Conservation (phyloP, 2,329 filamentous ascomycete species). For the Neophaeococcomyces mojaviensis region DNA sequence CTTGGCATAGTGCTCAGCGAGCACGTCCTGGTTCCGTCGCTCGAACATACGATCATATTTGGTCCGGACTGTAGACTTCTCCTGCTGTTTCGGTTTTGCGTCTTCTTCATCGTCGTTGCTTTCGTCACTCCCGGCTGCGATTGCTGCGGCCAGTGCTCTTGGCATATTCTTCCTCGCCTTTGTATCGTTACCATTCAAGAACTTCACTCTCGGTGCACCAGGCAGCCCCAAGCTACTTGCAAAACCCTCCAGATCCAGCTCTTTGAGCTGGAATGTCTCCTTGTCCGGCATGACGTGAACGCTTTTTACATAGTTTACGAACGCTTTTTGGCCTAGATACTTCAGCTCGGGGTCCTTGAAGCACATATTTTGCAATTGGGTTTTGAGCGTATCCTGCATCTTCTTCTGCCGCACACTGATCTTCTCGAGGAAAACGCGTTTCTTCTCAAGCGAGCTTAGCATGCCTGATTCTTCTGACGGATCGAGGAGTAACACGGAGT, state of each 20-base stretch:
- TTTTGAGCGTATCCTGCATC: conserved; percentile 68
- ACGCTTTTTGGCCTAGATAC: conserved; percentile 92
- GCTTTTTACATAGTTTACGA: conserved; percentile 80
- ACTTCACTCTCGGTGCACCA: conserved; percentile 86
- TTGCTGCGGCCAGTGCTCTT: conserved; percentile 51
- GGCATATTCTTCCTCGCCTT: conserved; percentile 84
- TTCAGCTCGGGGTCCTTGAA: conserved; percentile 93
- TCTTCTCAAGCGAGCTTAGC: conserved; percentile 73
- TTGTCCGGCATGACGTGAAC: conserved; percentile 86
- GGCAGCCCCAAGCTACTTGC: conserved; percentile 80
- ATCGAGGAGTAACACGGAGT: conserved; percentile 83
- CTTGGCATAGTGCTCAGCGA: conserved; percentile 89
- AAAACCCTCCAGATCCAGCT: conserved; percentile 77
- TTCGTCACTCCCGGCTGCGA: conserved; percentile 52
- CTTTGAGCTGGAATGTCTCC: conserved; percentile 76
- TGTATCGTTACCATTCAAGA: conserved; percentile 75
- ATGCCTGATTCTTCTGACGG: conserved; percentile 91
- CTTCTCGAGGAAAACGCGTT: conserved; percentile 79
- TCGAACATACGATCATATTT: conserved; percentile 99
- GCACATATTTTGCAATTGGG: conserved; percentile 85
- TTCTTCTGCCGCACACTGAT: conserved; percentile 87
- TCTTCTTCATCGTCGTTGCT: conserved; percentile 41
- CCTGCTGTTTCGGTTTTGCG: conserved; percentile 47
- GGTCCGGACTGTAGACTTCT: conserved; percentile 70
- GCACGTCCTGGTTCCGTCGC: conserved; percentile 86